Conservation (phyloP, 345 rosid genomes). For the Heritiera fomes region DNA sequence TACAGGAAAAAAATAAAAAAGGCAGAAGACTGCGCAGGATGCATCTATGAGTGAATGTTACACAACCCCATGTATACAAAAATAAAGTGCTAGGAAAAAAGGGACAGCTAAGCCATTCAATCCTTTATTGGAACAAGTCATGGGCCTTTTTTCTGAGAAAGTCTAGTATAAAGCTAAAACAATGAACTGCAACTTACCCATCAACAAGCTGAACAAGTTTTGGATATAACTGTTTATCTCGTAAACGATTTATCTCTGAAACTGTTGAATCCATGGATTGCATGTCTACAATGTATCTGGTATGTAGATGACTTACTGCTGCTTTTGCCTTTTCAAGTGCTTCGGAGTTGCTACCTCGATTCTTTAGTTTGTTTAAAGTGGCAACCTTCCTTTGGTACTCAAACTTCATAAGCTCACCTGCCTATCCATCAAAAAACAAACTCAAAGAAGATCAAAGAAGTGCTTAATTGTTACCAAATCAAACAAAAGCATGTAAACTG, state of each 20-base stretch:
- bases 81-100: not conserved
- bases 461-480: not conserved
- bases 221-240: conserved; percentile 82
- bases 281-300: conserved; percentile 98
- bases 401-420: conserved; percentile 85
- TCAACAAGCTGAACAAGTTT: conserved; percentile 82
- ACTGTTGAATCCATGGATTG: conserved; percentile 99
- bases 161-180: conserved; percentile 2
- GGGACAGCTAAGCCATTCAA: not conserved
- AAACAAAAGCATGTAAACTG: not conserved
- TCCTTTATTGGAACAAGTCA: not conserved
- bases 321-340: conserved; percentile 88
- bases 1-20: not conserved
- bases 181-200: conserved; percentile 58
- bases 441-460: conserved; percentile 28
- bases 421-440: conserved; percentile 50
- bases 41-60: not conserved
- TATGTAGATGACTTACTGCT: conserved; percentile 86
- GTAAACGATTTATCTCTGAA: conserved; percentile 82
- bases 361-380: conserved; percentile 67
- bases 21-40: not conserved
- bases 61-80: not conserved
- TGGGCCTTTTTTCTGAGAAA: not conserved
- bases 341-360: conserved; percentile 65
- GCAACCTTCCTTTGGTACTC: conserved; percentile 88